Evolutionary conservation across 192 early-diverging fungal species (phyloP).

Genomic region (Rhizoclosmatium sp.): DNA sequence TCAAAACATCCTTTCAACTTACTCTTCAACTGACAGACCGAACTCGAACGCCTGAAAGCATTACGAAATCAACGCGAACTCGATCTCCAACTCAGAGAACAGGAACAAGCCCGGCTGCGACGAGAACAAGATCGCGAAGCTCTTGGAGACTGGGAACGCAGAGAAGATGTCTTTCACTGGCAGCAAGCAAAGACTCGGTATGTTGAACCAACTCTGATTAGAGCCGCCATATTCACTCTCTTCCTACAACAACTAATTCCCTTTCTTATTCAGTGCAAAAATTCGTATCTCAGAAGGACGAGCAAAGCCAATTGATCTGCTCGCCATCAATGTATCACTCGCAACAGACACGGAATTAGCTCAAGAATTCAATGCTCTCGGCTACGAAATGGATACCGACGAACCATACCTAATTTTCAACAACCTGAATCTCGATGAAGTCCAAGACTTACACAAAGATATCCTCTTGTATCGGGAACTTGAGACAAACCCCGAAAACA

Average conservation of each 20-base stretch:
- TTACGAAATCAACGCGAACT: constrained; percentile 82
- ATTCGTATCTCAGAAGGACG: constrained; percentile 88
- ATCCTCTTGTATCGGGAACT: constrained; percentile 87
- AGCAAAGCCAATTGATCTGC: constrained; percentile 90
- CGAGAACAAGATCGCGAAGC: constrained; percentile 86
- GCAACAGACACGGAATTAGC: constrained; percentile 71
- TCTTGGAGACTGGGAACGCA: constrained; percentile 94
- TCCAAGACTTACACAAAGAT: constrained; percentile 84
- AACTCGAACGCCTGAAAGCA: constrained; percentile 84
- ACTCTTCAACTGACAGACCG: constrained; percentile 50
- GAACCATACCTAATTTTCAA: constrained; percentile 87
- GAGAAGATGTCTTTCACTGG: constrained; percentile 94
- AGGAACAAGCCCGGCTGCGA: constrained; percentile 75
- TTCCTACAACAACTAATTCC: not conserved
- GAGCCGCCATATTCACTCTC: not conserved
- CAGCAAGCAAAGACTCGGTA: constrained; percentile 83
- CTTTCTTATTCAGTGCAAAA: constrained; percentile 63
- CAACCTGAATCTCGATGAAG: constrained; percentile 70
- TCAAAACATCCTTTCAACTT: not conserved
- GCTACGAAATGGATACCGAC: constrained; percentile 85
- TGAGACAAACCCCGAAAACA: constrained; percentile 78
- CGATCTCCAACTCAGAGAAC: constrained; percentile 80
- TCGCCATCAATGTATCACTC: constrained; percentile 89
- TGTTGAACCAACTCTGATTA: not conserved
- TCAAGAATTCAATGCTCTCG: constrained; percentile 75